These are phyloP conservation scores for Mycena floridula DNA, from an alignment of 768 basidiomycete species.

Conservation along the genomic window DNA sequence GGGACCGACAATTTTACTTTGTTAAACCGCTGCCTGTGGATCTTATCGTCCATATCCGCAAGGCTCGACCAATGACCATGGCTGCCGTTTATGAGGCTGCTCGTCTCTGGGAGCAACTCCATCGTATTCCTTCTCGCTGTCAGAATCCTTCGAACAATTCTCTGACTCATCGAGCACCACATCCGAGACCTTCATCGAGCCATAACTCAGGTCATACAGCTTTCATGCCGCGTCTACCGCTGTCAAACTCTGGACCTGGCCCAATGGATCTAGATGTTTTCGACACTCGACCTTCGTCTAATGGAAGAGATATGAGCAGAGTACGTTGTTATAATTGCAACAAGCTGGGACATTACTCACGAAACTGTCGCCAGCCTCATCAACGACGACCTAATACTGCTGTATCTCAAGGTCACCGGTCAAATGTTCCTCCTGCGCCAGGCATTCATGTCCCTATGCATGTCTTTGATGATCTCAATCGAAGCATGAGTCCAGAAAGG, in stretches of 20 bases:
- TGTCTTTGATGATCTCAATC: too few species aligned
- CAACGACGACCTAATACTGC: neutral
- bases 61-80: constrained; percentile 2
- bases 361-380: constrained; percentile 4
- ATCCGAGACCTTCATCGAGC: neutral
- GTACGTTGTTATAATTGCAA: constrained; percentile 10
- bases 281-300: neutral
- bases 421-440: too few species aligned
- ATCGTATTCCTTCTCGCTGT: too few species aligned
- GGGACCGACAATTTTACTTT: constrained; percentile 6
- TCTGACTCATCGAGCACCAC: neutral
- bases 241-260: neutral
- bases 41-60: constrained; percentile 2
- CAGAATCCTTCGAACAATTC: neutral
- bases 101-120: constrained; percentile 4
- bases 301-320: constrained; percentile 1
- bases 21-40: neutral
- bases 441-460: too few species aligned
- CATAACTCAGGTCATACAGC: neutral
- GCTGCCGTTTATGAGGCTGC: constrained; percentile 9
- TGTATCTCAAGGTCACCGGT: too few species aligned
- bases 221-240: too few species aligned
- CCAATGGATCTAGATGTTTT: constrained; percentile 7
- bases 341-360: constrained; percentile 6
- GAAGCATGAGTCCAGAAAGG: too few species aligned